Conservation (phyloP, 2,329 filamentous ascomycete genomes). For the Fusarium virguliforme region DNA sequence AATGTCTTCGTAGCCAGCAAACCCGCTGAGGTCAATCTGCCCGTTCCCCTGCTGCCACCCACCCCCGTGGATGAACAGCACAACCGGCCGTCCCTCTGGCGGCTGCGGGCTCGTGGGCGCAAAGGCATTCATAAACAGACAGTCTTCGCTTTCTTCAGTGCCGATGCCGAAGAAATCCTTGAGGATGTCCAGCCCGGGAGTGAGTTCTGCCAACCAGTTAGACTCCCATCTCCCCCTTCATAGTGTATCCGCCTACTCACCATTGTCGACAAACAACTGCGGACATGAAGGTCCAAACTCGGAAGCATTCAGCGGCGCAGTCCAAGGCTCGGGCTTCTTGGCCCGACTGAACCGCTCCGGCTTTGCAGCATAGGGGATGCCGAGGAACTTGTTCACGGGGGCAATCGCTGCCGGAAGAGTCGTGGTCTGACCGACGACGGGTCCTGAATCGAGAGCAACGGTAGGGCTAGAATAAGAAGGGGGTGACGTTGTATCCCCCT, state of each 20-base stretch:
- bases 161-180: conserved; percentile 41
- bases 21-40: conserved; percentile 44
- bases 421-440: conserved; percentile 33
- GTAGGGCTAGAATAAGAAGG: conserved; percentile 17
- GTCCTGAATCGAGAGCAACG: conserved; percentile 38
- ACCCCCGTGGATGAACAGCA: conserved; percentile 51
- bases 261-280: conserved; percentile 37
- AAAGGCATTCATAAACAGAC: conserved; percentile 52
- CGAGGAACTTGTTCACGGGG: conserved; percentile 44
- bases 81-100: conserved; percentile 36
- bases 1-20: conserved; percentile 51
- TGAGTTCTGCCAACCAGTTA: conserved; percentile 35
- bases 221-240: neutral
- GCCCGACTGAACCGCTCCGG: conserved; percentile 41
- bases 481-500: neutral
- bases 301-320: conserved; percentile 16
- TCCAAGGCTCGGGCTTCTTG: conserved; percentile 37
- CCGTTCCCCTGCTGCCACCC: conserved; percentile 49
- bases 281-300: conserved; percentile 41
- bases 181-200: conserved; percentile 39
- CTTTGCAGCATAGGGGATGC: conserved; percentile 42
- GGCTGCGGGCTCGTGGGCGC: conserved; percentile 32
- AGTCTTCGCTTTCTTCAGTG: conserved; percentile 50
- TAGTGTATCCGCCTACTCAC: conserved; percentile 7
- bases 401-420: conserved; percentile 35